Evolutionary conservation across 2,329 filamentous ascomycete species (phyloP).

Genomic region (Knoxdaviesia capensis): DNA sequence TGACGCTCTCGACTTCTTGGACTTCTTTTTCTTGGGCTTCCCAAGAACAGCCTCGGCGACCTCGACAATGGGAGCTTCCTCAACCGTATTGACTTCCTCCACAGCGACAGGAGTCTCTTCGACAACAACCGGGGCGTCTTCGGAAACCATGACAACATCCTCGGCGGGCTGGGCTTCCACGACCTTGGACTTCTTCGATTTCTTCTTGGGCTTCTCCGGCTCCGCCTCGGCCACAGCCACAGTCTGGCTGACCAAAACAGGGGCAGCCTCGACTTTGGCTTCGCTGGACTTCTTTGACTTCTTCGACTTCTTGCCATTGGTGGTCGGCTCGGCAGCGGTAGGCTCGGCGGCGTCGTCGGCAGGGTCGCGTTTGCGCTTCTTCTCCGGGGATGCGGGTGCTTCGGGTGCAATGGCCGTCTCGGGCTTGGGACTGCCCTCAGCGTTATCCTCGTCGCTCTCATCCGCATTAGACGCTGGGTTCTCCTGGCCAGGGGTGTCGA

Average conservation of each 20-base stretch:
- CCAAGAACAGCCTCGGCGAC: slow-evolving; percentile 1
- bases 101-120: no score
- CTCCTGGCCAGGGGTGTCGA: not conserved
- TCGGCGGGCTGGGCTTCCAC: no score
- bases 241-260: not conserved
- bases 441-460: slow-evolving; percentile 5
- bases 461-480: slow-evolving; percentile 1
- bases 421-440: no score
- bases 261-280: not conserved
- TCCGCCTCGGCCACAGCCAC: no score
- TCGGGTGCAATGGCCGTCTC: no score
- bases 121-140: no score
- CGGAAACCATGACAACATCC: no score
- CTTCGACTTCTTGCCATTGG: slow-evolving; percentile 5
- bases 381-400: slow-evolving; percentile 7
- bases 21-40: slow-evolving; percentile 8
- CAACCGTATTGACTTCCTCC: no score
- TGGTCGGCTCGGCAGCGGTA: slow-evolving; percentile 1
- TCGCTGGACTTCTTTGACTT: slow-evolving; percentile 1
- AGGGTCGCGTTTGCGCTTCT: slow-evolving; percentile 15
- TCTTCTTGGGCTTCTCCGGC: no score
- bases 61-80: no score
- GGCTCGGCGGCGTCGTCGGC: slow-evolving; percentile 7
- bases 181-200: no score
- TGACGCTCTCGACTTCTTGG: not conserved